phyloP scores from a whole-genome alignment of 352 stramenopile species.

The Pythium phragmitis region DNA sequence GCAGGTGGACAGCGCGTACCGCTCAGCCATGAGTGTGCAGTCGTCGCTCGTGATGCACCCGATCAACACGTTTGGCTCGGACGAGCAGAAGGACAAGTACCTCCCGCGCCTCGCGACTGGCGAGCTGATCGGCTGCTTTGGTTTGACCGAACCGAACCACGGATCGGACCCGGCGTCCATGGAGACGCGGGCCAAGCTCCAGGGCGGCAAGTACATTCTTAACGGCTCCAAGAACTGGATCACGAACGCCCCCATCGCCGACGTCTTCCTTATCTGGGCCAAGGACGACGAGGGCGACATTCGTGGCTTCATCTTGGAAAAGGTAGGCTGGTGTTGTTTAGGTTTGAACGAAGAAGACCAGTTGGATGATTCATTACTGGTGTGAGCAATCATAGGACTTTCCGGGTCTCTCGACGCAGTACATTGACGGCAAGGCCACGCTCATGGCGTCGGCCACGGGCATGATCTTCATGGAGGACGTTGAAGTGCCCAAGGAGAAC shows the following conservation, averaged over 20 bases:
- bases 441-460: slow-evolving; percentile 94
- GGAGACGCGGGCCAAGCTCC: slow-evolving; percentile 91
- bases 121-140: slow-evolving; percentile 98
- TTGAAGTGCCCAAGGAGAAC: slow-evolving; percentile 93
- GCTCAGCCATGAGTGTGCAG: slow-evolving; percentile 97
- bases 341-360: not conserved
- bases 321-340: slow-evolving; percentile 34
- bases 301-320: slow-evolving; percentile 95
- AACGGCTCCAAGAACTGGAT: slow-evolving; percentile 96
- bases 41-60: slow-evolving; percentile 98
- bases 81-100: slow-evolving; percentile 95
- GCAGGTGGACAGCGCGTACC: slow-evolving; percentile 95
- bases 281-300: slow-evolving; percentile 94
- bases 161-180: slow-evolving; percentile 96
- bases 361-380: not conserved
- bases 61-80: slow-evolving; percentile 96
- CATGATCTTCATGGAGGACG: slow-evolving; percentile 98
- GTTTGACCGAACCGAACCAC: slow-evolving; percentile 98
- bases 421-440: slow-evolving; percentile 97
- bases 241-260: slow-evolving; percentile 97
- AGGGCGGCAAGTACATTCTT: slow-evolving; percentile 93
- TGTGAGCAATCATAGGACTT: slow-evolving; percentile 59
- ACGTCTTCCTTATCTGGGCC: slow-evolving; percentile 98
- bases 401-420: slow-evolving; percentile 90
- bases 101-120: slow-evolving; percentile 92